Base-by-base conservation (phyloP, 768 basidiomycete genomes). In the Glaciozyma antarctica region DNA sequence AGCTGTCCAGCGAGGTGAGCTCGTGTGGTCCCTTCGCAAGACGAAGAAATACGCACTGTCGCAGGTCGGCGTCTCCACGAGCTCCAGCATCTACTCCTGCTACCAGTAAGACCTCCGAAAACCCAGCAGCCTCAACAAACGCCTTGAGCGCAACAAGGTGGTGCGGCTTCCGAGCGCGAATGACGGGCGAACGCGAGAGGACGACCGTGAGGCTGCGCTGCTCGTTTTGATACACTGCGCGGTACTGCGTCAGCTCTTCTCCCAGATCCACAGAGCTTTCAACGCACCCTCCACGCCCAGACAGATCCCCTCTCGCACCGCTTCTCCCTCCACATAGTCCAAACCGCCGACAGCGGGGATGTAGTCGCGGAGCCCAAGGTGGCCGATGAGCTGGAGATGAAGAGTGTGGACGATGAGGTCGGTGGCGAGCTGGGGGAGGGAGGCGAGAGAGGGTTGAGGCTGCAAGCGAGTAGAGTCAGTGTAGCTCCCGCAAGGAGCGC, bases 181-280 rank as follows among this genome's bases (percentile, higher is more conserved):
- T 65, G 26, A 70, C 69, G 7, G 69, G 69, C 3, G 65, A 52
- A 22, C 69, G 63, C n/a, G 69, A 65, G 24, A 70, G 49, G 28
- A 66, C 65, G 49, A 70, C 38, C 15, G 60, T 61, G 57, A 70
- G 58, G 1, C 44, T 41, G 0, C 21, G 21, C 9, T 58, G n/a
- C 2, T 56, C 44, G 7, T 28, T 54, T 22, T 61, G 52, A 22
- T 49, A 70, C 8, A 66, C 69, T 69, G 62, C 26, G 24, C 8
- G 4, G 0, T 7, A 10, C 52, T 34, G 49, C 19, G 16, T 1
- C 2, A 12, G n/a, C 41, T 13, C 26, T 43, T 6, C 16, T 22
- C 38, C 7, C 9, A 30, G 17, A 32, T 30, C 0, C 15, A 47
- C 6, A 12, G 45, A 38, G 24, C 3, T 12, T 5, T 19, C 19